These are phyloP conservation scores for Clavispora vitiphila DNA, from an alignment of 805 yeast species.

Conservation along the genomic window DNA sequence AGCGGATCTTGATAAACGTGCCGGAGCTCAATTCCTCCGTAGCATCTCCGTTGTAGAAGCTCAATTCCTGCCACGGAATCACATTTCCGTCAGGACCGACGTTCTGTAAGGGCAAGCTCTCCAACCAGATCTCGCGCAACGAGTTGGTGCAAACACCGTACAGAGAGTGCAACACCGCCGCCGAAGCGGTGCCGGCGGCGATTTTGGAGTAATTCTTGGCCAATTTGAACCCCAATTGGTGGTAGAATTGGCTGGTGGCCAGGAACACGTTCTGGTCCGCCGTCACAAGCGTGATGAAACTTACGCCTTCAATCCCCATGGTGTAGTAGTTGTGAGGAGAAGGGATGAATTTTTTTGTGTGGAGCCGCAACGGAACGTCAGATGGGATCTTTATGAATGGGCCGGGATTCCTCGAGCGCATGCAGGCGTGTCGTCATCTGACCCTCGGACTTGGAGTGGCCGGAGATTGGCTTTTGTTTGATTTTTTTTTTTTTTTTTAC, in stretches of 20 bases:
- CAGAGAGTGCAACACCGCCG: conserved; percentile 23
- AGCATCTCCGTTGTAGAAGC: conserved; percentile 33
- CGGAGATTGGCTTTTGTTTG: too few relatives aligned
- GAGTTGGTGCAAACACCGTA: conserved; percentile 64
- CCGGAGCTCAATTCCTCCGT: conserved; percentile 23
- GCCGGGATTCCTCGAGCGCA: conserved; percentile 1
- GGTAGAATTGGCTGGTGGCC: conserved; percentile 52
- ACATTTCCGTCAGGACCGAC: conserved; percentile 28
- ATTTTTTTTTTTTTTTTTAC: too few relatives aligned
- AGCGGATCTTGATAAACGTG: conserved; percentile 33
- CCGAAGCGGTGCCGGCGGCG: conserved; percentile 26
- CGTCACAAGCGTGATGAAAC: conserved; percentile 61
- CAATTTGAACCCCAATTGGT: conserved; percentile 53
- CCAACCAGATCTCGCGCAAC: conserved; percentile 67
- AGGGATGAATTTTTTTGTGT: not conserved
- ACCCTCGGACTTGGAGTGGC: conserved; percentile 4
- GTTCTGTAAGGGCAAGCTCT: conserved; percentile 53
- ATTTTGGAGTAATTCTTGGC: conserved; percentile 56
- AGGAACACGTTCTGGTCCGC: conserved; percentile 42
- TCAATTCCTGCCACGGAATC: conserved; percentile 39
- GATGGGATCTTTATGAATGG: not conserved
- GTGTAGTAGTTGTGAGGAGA: not conserved
- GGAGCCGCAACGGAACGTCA: not conserved
- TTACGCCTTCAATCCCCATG: conserved; percentile 28
- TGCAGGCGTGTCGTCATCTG: conserved; percentile 4